phyloP scores from a whole-genome alignment of 352 stramenopile genomes.

The Phytopythium mirpurense region DNA sequence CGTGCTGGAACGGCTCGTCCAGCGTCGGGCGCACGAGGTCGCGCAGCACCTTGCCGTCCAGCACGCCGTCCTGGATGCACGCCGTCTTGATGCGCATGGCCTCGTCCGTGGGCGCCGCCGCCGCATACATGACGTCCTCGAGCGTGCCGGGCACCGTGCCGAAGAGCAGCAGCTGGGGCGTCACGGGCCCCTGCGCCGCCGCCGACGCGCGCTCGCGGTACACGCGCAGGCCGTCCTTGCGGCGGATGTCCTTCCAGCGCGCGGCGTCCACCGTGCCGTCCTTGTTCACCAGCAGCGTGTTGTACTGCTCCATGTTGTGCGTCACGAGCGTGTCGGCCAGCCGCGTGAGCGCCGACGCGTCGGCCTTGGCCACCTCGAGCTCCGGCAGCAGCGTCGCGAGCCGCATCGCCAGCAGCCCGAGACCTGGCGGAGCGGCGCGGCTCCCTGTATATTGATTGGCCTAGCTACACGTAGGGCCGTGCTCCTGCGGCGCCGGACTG shows the following conservation, averaged over 20 bases:
- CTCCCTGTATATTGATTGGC: too few species aligned
- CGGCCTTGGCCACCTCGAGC: slow-evolving; percentile 23
- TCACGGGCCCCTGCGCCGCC: slow-evolving; percentile 16
- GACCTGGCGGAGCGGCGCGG: too few species aligned
- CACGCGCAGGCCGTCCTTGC: slow-evolving; percentile 22
- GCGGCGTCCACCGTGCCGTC: slow-evolving; percentile 28
- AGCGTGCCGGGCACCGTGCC: slow-evolving; percentile 34
- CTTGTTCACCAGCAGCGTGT: slow-evolving; percentile 39
- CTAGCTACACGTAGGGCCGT: too few species aligned
- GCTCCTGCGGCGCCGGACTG: too few species aligned
- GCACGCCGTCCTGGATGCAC: slow-evolving; percentile 39
- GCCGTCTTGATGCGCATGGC: slow-evolving; percentile 41
- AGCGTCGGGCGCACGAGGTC: slow-evolving; percentile 38
- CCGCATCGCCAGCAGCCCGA: slow-evolving; percentile 10
- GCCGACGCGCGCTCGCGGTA: slow-evolving; percentile 24
- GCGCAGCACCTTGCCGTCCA: slow-evolving; percentile 44
- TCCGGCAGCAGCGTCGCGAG: slow-evolving; percentile 26
- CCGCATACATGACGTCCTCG: slow-evolving; percentile 46
- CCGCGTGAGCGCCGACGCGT: slow-evolving; percentile 25
- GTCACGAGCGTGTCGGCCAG: slow-evolving; percentile 30
- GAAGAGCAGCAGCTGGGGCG: slow-evolving; percentile 32
- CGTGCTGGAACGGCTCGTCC: slow-evolving; percentile 45
- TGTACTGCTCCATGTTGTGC: slow-evolving; percentile 52
- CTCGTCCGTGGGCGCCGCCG: slow-evolving; percentile 30
- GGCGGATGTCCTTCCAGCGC: slow-evolving; percentile 31